These are phyloP conservation scores for Magnaporthiopsis poae DNA, from an alignment of 2,329 filamentous ascomycete genomes.

Conservation along the genomic window DNA sequence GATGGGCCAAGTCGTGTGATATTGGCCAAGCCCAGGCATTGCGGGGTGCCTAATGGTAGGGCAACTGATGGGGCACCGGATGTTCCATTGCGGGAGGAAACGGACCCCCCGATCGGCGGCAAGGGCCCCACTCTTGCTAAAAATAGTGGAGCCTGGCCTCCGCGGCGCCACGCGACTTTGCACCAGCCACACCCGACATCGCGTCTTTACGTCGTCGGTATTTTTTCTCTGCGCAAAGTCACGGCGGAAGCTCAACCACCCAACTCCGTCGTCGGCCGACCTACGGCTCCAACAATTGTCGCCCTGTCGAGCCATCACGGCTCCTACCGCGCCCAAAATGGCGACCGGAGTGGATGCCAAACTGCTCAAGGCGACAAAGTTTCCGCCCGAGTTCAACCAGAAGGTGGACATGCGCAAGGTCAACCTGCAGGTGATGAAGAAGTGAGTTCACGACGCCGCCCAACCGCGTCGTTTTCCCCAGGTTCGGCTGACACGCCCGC, in stretches of 20 bases:
- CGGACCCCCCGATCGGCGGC: neutral
- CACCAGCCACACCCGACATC: neutral
- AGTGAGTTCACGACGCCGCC: conserved; percentile 44
- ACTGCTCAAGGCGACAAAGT: conserved; percentile 82
- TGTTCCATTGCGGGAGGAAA: no score
- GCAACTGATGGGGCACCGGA: no score
- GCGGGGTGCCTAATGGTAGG: neutral
- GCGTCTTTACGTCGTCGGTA: neutral
- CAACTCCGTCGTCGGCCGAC: neutral
- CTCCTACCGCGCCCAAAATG: conserved; percentile 41
- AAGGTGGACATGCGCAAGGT: conserved; percentile 98
- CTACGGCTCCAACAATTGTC: neutral
- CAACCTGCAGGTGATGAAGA: conserved; percentile 95
- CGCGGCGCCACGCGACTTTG: neutral
- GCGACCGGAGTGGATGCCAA: conserved; percentile 79
- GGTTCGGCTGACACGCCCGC: conserved; percentile 9
- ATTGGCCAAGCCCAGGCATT: neutral
- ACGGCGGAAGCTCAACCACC: neutral
- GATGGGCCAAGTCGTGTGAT: neutral
- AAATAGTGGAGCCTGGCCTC: neutral
- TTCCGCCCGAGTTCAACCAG: conserved; percentile 82
- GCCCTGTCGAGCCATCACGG: conserved; percentile 3
- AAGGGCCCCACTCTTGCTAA: neutral
- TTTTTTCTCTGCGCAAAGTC: neutral
- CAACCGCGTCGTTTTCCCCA: neutral